Base-by-base conservation (phyloP, 2,329 filamentous ascomycete species). In the Pseudonectria foliicola region DNA sequence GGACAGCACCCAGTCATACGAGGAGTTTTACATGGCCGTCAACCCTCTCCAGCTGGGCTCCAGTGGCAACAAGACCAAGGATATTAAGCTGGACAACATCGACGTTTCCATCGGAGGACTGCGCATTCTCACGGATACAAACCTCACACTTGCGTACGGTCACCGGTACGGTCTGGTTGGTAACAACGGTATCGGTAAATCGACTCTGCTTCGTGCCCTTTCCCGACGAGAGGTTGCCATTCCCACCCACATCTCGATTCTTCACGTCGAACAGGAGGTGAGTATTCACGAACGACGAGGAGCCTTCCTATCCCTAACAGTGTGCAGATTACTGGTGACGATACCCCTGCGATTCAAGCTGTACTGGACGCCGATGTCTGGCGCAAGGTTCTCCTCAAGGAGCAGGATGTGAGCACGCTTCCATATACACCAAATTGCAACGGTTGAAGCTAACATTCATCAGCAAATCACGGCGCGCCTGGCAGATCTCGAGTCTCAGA, bases 1-100 rank as follows among this genome's bases (percentile, higher is more conserved):
- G 4, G 83, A 90, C 52, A 77, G 82, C 52, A 71, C 89, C 10
- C 82, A 95, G 70, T 93, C 87, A 27, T 98, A 98, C 60, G 92
- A 98, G 64, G 92, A 98, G 60, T 96, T 98, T 67, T 98, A 94
- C 75, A 96, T 98, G 92, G 83, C 87, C 35, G 92, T 98, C 69
- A 98, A 98, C 62, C 92, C 92, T 42, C 75, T 98, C 44, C 90
- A 96, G 59, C 55, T 96, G 41, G 90, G 88, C 35, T 67, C 72
- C 46, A 62, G 75, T 37, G 74, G 83, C 40, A 76, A 78, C 48
- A 98, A 96, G 80, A 95, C 89, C 63, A 98, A 98, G 72, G 92
- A 98, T 59, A 89, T 98, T 72, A 98, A 96, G 68, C 71, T 98
- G 49, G 92, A 98, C 63, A 88, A 85, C 52, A 87, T 95, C 56